Conservation (phyloP, 176 grass and related monocot genomes). For the Leersia perrieri region DNA sequence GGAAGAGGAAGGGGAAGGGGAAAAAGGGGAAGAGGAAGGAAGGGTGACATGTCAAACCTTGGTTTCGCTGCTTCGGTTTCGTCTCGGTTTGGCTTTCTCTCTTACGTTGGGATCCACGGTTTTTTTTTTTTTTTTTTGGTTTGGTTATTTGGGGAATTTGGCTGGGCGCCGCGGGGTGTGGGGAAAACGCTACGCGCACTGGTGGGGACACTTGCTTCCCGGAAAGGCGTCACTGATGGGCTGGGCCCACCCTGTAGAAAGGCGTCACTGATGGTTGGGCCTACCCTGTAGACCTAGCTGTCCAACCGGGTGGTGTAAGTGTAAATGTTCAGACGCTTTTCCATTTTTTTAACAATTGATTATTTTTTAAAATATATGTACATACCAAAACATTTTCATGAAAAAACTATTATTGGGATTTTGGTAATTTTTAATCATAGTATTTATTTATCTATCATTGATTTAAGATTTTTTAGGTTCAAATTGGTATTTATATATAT, state of each 20-base stretch:
- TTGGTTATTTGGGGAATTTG: background rate
- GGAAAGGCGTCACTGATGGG: background rate
- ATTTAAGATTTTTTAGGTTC: too few relatives aligned
- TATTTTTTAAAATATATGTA: too few relatives aligned
- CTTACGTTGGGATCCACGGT: conserved; percentile 39
- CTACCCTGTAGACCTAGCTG: too few relatives aligned
- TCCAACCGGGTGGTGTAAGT: background rate
- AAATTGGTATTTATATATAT: too few relatives aligned
- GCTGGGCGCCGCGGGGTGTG: background rate
- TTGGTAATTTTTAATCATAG: too few relatives aligned
- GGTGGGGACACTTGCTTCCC: background rate
- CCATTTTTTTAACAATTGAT: too few relatives aligned
- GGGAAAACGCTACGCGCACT: background rate
- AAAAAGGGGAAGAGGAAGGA: background rate
- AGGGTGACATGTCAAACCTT: conserved; percentile 44
- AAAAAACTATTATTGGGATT: too few relatives aligned
- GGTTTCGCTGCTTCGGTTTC: conserved; percentile 7
- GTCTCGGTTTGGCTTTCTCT: background rate
- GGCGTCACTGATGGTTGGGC: too few relatives aligned
- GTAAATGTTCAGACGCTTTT: background rate
- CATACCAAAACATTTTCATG: too few relatives aligned
- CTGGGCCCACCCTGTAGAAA: background rate
- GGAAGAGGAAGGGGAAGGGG: background rate
- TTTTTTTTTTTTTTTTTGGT: background rate
- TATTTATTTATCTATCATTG: too few relatives aligned